Evolutionary conservation across 2,329 filamentous ascomycete species (phyloP).

Genomic region (Aspergillus sp.): DNA sequence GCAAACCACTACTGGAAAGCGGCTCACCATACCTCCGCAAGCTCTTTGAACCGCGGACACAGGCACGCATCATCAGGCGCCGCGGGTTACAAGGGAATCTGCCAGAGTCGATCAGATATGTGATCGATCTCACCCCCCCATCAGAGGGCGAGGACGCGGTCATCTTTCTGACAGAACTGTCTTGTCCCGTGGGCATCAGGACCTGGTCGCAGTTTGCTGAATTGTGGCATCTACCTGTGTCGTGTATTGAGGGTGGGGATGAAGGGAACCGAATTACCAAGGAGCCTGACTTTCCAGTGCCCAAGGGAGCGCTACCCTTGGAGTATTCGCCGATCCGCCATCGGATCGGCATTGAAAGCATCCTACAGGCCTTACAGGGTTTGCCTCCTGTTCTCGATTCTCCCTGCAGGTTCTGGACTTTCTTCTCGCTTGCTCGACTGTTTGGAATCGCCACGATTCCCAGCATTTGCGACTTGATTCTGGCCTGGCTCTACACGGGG

Average conservation of each 20-base stretch:
- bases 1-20: constrained; percentile 29
- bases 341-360: constrained; percentile 60
- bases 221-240: constrained; percentile 38
- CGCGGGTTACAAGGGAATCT: constrained; percentile 27
- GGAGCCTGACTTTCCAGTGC: too few relatives aligned
- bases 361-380: constrained; percentile 59
- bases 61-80: constrained; percentile 29
- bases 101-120: constrained; percentile 51
- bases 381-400: constrained; percentile 60
- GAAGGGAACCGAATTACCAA: constrained; percentile 24
- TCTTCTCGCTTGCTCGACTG: constrained; percentile 61
- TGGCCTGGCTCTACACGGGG: constrained; percentile 58
- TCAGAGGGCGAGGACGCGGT: constrained; percentile 63
- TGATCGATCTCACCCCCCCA: constrained; percentile 64
- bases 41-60: constrained; percentile 28
- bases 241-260: constrained; percentile 51
- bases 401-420: constrained; percentile 64
- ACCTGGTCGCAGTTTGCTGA: constrained; percentile 52
- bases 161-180: constrained; percentile 58
- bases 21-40: constrained; percentile 29
- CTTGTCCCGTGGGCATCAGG: constrained; percentile 55
- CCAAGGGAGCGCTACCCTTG: constrained; percentile 17
- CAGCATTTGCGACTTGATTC: constrained; percentile 47
- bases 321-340: constrained; percentile 68
- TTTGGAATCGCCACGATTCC: constrained; percentile 46